Evolutionary conservation across 73 alveolate genomes (phyloP), one percentile per base, ranked within the genome.

Genomic region (Diophrys sp.): DNA sequence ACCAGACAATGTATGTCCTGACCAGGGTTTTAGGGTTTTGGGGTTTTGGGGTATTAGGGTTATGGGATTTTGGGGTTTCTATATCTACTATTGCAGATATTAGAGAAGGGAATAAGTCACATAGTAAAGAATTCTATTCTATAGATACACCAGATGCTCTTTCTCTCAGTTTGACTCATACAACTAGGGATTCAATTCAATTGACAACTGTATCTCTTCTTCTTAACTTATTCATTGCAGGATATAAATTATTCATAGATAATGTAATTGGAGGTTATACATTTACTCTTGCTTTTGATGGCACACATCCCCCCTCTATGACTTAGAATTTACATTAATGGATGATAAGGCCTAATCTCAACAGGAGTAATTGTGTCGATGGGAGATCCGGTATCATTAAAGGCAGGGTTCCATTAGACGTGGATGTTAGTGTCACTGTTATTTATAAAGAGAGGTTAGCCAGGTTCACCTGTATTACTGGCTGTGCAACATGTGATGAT

Each of bases 401-500:
- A 78, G 74, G 97, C 94, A 32, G 97, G 97, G 25, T 77, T 89
- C 96, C 96, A 90, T 44, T 75, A 66, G 31, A 90, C 70, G 33
- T 90, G 76, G 14, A 90, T 86, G 76, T 53, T 74, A 0, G 91
- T 23, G 23, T 81, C 33, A 29, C 84, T 44, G 31, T 90, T 80
- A 23, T 90, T 25, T 25, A 91, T 77, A 70, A 76, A 67, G 31
- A 56, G 28, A 0, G 93, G 90, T 26, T 82, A 74, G 0, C 92
- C 97, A 0, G 97, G 97, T 56, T 86, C 70, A 33, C 89, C 91
- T 25, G 95, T 84, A 31, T 70, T 34, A 18, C 95, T 79, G 29
- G 90, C 86, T 29, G 97, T 91, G 56, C 67, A 82, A 71, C 97
- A 91, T 23, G 88, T 84, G 5, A 87, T 77, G 27, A 26, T 31